Base-by-base conservation (phyloP, 2,329 filamentous ascomycete species). In the Xylariaceae sp. region DNA sequence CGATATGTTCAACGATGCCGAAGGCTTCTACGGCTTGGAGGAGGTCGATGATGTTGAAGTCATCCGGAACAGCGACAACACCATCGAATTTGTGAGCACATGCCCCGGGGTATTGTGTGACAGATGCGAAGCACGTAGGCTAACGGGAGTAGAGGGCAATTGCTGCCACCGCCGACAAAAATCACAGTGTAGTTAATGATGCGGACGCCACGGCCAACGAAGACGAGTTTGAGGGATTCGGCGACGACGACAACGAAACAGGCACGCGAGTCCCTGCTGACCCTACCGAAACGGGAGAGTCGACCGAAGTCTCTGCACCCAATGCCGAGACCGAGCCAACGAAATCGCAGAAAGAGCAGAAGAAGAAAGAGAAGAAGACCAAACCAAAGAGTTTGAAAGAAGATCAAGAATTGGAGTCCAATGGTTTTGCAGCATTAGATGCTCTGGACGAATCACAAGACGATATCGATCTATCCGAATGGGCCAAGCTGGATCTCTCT, bases 31-130 rank as follows among this genome's bases (percentile, higher is more conserved):
- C 63, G 91, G 89, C 0, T 74, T 99, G 1, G 91, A 99, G 64
- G 92, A 97, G 64, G 87, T 97, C 43, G 89, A 96, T 14, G 90
- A 89, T 47, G 89, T 99, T 1, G 89, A 96, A 31, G 79, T 99
- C n/a, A 75, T 96, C 40, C 82, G 80, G 56, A 78, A 86, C 31
- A 84, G 83, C 7, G 73, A 77, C 43, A 66, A 67, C 47, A 77
- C 73, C 6, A 70, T 86, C 28, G 75, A 80, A 63, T 86, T 87
- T 69, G 73, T 86, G 61, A 50, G 72, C 66, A 28, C 4, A 4
- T 10, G 18, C 18, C 5, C 34, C 10, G 12, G 31, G 11, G n/a
- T 16, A 7, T 28, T 4, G 5, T 2, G 14, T 4, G 46, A 16
- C 4, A 40, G 22, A 33, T n/a, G 14, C 14, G 6, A 12, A 39